These are phyloP conservation scores for Raffaelea ambrosiae DNA, from an alignment of 2,329 filamentous ascomycete species.

Conservation along the genomic window DNA sequence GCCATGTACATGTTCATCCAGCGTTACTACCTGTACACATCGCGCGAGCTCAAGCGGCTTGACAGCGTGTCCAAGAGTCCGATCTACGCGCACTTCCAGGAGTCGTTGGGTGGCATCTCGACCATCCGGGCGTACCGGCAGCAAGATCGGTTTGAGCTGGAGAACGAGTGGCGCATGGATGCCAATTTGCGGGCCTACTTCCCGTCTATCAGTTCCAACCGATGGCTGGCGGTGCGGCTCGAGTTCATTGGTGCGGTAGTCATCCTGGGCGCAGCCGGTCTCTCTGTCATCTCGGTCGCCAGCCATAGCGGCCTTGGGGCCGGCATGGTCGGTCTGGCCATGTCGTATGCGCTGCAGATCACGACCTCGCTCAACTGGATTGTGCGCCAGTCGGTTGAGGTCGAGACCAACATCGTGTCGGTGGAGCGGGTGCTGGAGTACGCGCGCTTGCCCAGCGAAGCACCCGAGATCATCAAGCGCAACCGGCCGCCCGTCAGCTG, in stretches of 20 bases:
- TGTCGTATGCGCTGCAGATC: slow-evolving; percentile 97
- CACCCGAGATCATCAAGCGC: slow-evolving; percentile 85
- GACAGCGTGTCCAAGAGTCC: slow-evolving; percentile 94
- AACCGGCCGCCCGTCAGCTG: slow-evolving; percentile 81
- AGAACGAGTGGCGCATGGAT: slow-evolving; percentile 97
- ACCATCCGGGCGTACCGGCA: slow-evolving; percentile 95
- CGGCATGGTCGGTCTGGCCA: slow-evolving; percentile 81
- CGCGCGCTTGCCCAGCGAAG: slow-evolving; percentile 81
- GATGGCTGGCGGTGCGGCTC: slow-evolving; percentile 90
- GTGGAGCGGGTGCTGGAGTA: slow-evolving; percentile 98
- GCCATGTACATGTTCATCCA: slow-evolving; percentile 87
- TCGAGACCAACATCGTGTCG: slow-evolving; percentile 99
- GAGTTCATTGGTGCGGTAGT: slow-evolving; percentile 94
- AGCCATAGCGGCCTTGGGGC: slow-evolving; percentile 54
- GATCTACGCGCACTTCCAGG: slow-evolving; percentile 97
- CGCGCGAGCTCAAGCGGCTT: slow-evolving; percentile 88
- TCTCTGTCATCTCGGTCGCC: slow-evolving; percentile 73
- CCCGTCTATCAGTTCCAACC: slow-evolving; percentile 86
- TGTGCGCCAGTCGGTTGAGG: slow-evolving; percentile 94
- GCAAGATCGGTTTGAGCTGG: slow-evolving; percentile 74
- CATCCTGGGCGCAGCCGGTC: slow-evolving; percentile 76
- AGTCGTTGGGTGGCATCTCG: slow-evolving; percentile 85
- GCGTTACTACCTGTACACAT: slow-evolving; percentile 92
- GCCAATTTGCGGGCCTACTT: slow-evolving; percentile 91
- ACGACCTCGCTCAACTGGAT: slow-evolving; percentile 99